Percentiles rank a stretch among this genome's conserved stretches.
These are phyloP conservation scores for Antitrichia curtipendula DNA, from an alignment of 225 moss, liverwort and hornwort species.

Conservation along the genomic window DNA sequence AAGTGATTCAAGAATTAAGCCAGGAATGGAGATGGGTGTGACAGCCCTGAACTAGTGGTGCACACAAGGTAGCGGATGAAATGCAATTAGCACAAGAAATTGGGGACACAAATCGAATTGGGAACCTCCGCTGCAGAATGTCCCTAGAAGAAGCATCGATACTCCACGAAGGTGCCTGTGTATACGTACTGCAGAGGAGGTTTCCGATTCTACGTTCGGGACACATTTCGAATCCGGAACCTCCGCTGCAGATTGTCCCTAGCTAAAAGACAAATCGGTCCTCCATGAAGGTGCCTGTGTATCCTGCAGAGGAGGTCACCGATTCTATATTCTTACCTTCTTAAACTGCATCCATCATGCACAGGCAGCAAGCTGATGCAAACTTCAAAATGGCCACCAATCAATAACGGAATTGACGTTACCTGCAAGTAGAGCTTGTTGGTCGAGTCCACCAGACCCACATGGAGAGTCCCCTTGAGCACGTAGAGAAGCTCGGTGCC, in stretches of 20 bases:
- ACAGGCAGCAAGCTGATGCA: neutral
- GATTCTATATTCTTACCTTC: neutral
- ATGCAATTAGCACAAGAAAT: neutral
- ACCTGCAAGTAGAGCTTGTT: neutral
- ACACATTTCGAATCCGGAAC: neutral
- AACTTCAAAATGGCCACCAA: neutral
- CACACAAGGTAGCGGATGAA: neutral
- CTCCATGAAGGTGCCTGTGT: neutral
- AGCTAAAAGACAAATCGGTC: neutral
- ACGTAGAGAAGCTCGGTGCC: neutral
- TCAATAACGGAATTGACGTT: neutral
- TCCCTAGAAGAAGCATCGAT: neutral
- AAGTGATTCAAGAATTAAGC: neutral
- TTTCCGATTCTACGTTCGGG: too few relatives aligned
- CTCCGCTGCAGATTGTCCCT: neutral
- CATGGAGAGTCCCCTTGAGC: neutral
- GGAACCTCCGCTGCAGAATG: neutral
- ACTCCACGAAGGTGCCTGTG: neutral
- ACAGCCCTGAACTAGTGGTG: neutral
- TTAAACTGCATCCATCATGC: neutral
- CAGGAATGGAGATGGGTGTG: neutral
- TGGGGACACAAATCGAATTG: neutral
- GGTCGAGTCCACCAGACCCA: conserved; percentile 6
- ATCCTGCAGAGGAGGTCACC: neutral
- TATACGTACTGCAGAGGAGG: neutral